Percentiles rank a stretch among this genome's conserved stretches.
phyloP scores from a whole-genome alignment of 176 grass and related monocot genomes.

The Eremochloa ophiuroides region DNA sequence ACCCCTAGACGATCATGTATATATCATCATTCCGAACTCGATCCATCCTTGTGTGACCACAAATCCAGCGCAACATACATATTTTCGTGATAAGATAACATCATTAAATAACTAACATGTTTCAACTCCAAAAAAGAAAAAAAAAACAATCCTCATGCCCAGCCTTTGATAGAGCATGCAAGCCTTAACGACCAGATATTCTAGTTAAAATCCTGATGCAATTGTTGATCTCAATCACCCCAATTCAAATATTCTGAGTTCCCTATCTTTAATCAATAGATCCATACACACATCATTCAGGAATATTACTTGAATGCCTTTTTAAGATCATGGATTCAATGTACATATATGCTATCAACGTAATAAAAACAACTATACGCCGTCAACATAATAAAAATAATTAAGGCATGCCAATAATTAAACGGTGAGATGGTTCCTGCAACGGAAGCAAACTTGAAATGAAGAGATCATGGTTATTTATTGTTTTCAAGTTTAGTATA shows the following conservation, averaged over 20 bases:
- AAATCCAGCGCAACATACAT: no score
- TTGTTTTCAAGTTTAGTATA: background rate
- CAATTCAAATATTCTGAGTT: background rate
- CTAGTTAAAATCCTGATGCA: background rate
- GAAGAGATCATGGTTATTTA: background rate
- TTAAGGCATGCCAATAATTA: slow-evolving; percentile 10
- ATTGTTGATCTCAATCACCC: background rate
- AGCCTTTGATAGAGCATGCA: background rate
- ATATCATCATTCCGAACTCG: no score
- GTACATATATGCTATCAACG: background rate
- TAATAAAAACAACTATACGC: no score
- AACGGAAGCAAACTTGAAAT: background rate
- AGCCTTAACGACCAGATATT: background rate
- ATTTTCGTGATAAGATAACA: no score
- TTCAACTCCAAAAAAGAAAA: slow-evolving; percentile 1
- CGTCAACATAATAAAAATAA: background rate
- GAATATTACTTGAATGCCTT: background rate
- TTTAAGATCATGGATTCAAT: background rate
- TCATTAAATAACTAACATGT: background rate
- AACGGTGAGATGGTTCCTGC: background rate
- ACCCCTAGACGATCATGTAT: no score
- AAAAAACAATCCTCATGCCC: background rate
- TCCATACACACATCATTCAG: background rate
- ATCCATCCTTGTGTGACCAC: no score
- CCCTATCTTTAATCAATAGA: background rate